These are phyloP conservation scores for Syzygium malaccense DNA, from an alignment of 441 rosid genomes.

Conservation along the genomic window DNA sequence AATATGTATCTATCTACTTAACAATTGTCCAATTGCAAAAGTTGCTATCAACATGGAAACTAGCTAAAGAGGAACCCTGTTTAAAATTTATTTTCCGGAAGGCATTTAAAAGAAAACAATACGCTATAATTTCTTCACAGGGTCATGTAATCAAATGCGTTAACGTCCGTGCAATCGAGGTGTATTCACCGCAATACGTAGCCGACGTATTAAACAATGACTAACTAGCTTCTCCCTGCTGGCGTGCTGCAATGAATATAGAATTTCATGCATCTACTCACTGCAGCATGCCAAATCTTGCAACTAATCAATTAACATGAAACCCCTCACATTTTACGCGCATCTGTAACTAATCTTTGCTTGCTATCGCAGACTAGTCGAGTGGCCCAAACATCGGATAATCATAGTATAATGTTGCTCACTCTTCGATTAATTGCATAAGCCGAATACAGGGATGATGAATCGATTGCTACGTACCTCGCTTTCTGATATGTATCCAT, in stretches of 20 bases:
- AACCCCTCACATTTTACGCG: neutral
- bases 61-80: neutral
- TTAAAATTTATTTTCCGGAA: neutral
- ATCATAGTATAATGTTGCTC: neutral
- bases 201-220: neutral
- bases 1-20: neutral
- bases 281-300: neutral
- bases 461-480: neutral
- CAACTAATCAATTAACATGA: neutral
- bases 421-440: neutral
- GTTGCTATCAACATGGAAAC: neutral
- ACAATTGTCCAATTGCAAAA: neutral
- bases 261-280: neutral
- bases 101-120: neutral
- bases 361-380: neutral
- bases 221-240: neutral
- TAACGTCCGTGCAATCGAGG: too few species aligned
- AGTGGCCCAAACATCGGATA: neutral
- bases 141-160: too few species aligned
- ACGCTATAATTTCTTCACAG: too few species aligned
- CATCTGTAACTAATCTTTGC: neutral
- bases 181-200: neutral
- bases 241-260: neutral
- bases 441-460: neutral
- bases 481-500: neutral